Base-by-base conservation (phyloP, 371 early-diverging fungal genomes). In the Haplosporangium sp. region DNA sequence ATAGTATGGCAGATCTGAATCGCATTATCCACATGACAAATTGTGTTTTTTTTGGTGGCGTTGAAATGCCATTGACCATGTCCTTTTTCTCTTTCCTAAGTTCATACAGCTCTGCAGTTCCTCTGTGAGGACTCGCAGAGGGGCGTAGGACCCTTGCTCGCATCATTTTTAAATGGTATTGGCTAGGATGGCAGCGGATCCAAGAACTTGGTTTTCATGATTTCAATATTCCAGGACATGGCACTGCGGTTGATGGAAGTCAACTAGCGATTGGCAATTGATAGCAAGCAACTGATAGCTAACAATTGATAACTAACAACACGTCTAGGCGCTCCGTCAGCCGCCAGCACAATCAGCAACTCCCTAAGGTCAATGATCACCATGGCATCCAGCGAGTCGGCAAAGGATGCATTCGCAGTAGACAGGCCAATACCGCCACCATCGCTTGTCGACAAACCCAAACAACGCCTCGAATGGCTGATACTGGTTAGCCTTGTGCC, bases 391-490 rank as follows among this genome's bases (percentile, higher is more conserved):
- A 57, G 20, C 6, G 63, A 58, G 16, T 45, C 61, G 3, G 57
- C 67, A 21, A 64, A 54, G 53, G 36, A 47, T 14, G 76, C 67
- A 0, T 76, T 76, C 41, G 38, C 56, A 0, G 6, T 54, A 0
- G 76, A 67, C 23, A 40, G 58, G 47, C 5, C 36, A 2, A 60
- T 41, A 23, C 41, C 54, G 6, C 67, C 38, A 4, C 55, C 52
- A 5, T 63, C 63, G 2, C 59, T 50, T 18, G 38, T 37, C 6
- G 69, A 74, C 47, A 74, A 76, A 38, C 62, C 76, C 1, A 58
- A 38, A 18, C 76, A 76, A 16, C 62, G 63, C 18, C 59, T 76
- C 4, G 76, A 76, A 18, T 70, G 66, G 70, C 21, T 66, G 1
- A 42, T 76, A 5, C 52, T 76, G 23, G 38, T 55, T 6, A 63